Percentiles rank a stretch among this genome's conserved stretches.
Evolutionary conservation across 345 rosid species (phyloP).

Genomic region (Trapa bicornis): DNA sequence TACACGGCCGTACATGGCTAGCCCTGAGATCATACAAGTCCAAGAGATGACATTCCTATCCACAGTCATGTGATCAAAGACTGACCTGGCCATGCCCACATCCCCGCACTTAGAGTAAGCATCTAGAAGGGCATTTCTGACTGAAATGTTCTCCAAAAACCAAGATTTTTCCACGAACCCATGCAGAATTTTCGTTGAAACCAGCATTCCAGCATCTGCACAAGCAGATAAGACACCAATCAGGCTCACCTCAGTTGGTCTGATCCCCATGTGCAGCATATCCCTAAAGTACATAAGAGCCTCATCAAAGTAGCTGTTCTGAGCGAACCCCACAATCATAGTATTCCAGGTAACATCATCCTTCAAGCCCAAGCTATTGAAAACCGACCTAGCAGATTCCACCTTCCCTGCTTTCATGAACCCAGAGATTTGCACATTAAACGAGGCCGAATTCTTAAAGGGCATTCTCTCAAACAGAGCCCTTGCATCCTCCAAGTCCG

Average conservation of each 20-base stretch:
- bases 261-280: conserved; percentile 5
- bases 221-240: conserved; percentile 15
- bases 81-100: conserved; percentile 26
- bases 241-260: conserved; percentile 15
- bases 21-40: conserved; percentile 35
- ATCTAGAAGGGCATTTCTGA: conserved; percentile 13
- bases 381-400: conserved; percentile 3
- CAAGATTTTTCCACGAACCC: conserved; percentile 10
- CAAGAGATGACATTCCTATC: conserved; percentile 19
- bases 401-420: conserved; percentile 11
- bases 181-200: conserved; percentile 8
- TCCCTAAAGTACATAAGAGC: conserved; percentile 23
- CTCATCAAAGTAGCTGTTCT: conserved; percentile 8
- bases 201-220: conserved; percentile 10
- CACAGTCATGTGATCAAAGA: conserved; percentile 19
- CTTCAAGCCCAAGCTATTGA: conserved; percentile 5
- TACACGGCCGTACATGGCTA: conserved; percentile 40
- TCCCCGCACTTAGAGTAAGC: conserved; percentile 20
- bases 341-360: conserved; percentile 13
- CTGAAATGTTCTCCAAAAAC: conserved; percentile 2
- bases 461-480: conserved; percentile 49
- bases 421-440: conserved; percentile 18
- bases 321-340: conserved; percentile 14
- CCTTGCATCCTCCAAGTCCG: conserved; percentile 30
- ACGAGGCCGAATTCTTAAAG: conserved; percentile 44